A percentile compares a stretch with the other conserved stretches of the same genome.
Evolutionary conservation across 2,329 filamentous ascomycete species (phyloP).

Genomic region (Botryosphaeria agaves): DNA sequence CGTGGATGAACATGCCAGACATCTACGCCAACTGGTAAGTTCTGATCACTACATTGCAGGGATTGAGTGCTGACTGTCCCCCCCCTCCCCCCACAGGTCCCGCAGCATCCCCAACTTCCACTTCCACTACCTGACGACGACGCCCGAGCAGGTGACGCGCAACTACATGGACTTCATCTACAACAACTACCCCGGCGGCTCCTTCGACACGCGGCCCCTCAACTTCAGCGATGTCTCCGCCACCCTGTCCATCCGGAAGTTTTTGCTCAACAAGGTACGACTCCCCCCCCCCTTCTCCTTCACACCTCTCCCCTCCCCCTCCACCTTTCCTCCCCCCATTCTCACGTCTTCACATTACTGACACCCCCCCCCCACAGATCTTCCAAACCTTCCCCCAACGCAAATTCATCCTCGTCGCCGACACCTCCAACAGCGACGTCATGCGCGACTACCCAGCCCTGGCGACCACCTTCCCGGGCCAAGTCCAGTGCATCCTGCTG

Average conservation of each 20-base stretch:
- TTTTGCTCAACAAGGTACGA: conserved; percentile 49
- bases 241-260: conserved; percentile 53
- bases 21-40: conserved; percentile 70
- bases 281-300: no score
- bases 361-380: no score
- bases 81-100: no score
- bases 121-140: conserved; percentile 71
- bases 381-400: conserved; percentile 59
- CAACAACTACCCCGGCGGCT: conserved; percentile 58
- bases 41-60: no score
- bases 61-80: no score
- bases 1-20: conserved; percentile 66
- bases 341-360: no score
- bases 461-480: conserved; percentile 46
- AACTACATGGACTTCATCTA: conserved; percentile 72
- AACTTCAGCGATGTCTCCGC: conserved; percentile 65
- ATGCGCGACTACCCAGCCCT: conserved; percentile 48
- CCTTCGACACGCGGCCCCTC: conserved; percentile 60
- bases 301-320: no score
- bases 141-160: conserved; percentile 58
- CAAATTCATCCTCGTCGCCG: conserved; percentile 59
- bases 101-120: conserved; percentile 48
- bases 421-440: conserved; percentile 60
- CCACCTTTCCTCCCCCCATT: no score
- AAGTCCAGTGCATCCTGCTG: conserved; percentile 63